Conservation (phyloP, 371 early-diverging fungal species). For the Mucor mucedo region DNA sequence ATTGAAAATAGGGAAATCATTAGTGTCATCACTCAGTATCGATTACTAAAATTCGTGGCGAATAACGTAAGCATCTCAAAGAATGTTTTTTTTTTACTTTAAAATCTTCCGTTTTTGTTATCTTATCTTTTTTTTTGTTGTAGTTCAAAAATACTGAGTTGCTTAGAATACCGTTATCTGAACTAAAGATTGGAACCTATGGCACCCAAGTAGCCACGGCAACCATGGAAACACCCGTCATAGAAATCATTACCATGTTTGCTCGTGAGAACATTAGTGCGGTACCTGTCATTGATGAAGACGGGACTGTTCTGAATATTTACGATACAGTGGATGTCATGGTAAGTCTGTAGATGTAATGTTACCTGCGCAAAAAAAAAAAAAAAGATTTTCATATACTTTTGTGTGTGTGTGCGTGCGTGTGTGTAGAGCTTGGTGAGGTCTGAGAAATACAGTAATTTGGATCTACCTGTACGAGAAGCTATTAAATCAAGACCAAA, state of each 20-base stretch:
- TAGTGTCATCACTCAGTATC: conserved; percentile 86
- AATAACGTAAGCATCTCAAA: not conserved
- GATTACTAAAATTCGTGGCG: conserved; percentile 50
- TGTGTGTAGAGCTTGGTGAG: conserved; percentile 31
- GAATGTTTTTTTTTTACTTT: not conserved
- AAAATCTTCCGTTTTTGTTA: no score
- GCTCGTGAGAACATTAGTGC: conserved; percentile 79
- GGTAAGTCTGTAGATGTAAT: conserved; percentile 42
- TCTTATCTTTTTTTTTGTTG: not conserved
- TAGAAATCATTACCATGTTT: conserved; percentile 82
- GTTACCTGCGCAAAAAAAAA: no score
- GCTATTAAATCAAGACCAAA: conserved; percentile 73
- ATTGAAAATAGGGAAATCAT: conserved; percentile 71
- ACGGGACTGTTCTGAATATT: conserved; percentile 80
- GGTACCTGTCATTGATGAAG: conserved; percentile 85
- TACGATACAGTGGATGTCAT: conserved; percentile 91
- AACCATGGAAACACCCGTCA: conserved; percentile 70
- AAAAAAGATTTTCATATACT: no score
- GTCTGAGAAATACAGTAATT: conserved; percentile 47
- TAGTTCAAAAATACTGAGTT: conserved; percentile 62
- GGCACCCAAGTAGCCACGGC: conserved; percentile 68
- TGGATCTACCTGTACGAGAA: conserved; percentile 79
- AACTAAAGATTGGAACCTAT: conserved; percentile 82
- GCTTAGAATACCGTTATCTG: conserved; percentile 62
- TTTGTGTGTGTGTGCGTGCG: no score